Base-by-base conservation (phyloP, 352 stramenopile genomes). In the Blastocystis sp. region DNA sequence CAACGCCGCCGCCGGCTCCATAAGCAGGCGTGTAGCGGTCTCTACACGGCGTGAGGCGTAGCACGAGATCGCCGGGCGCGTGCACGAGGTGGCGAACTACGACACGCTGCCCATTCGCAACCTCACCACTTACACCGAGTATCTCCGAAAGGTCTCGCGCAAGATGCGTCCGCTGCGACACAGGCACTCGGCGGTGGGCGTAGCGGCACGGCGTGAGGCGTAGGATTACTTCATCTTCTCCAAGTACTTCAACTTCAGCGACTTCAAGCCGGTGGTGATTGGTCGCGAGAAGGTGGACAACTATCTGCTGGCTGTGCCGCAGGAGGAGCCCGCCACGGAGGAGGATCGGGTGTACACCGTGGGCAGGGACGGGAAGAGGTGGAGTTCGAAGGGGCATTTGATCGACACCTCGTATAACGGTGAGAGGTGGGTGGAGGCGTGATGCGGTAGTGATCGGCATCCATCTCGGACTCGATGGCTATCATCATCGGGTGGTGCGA, bases 201-300 rank as follows among this genome's bases (percentile, higher is more conserved):
- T 66, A 2, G 28, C 42, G 24, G 43, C 19, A 45, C 38, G 7
- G 10, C 40, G 19, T 81, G 21, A 65, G 19, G 7, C n/a, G 21
- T 64, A 81, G 70, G 70, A 81, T 63, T 81, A 81, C 48, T 81
- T 81, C 70, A 81, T 81, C 48, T 81, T 81, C 59, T 81, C 70
- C 3, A 19, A 52, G 43, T 81, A 81, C 42, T 81, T 81, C 48
- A 81, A 81, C 28, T 81, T 81, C 43, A 66, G 45, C 11, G 42
- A 63, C 11, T 63, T 66, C 43, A 63, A 64, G 6, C 70, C 70
- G 3, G 70, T 81, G 14, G 70, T 81, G 42, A 81, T 81, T 42
- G 70, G 70, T 38, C 45, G 70, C 21, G 34, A 63, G 43, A 63
- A 65, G 48, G 70, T 81, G 24, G 70, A 81, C 54, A 81, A 81